Conservation (phyloP, 805 yeast genomes). For the Candida xyloterini region DNA sequence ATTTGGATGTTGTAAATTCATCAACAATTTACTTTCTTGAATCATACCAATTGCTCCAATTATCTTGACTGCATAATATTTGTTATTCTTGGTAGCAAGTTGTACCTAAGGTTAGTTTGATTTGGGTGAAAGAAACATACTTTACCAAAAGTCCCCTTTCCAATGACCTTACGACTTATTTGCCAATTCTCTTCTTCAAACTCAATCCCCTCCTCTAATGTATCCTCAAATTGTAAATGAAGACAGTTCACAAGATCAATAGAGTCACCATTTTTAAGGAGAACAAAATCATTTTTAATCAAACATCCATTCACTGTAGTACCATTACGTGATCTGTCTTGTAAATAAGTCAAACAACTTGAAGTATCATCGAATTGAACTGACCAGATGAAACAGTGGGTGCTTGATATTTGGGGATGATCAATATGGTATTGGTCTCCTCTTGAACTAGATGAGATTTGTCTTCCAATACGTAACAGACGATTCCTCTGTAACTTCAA, state of each 20-base stretch:
- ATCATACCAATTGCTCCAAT: conserved; percentile 25
- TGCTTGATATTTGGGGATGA: conserved; percentile 41
- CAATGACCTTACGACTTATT: conserved; percentile 41
- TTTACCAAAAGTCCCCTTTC: conserved; percentile 58
- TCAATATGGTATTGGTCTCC: conserved; percentile 27
- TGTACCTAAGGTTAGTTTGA: conserved; percentile 24
- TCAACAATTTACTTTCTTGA: conserved; percentile 43
- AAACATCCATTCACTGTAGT: conserved; percentile 39
- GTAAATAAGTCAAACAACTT: conserved; percentile 46
- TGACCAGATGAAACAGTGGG: conserved; percentile 41
- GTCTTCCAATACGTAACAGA: conserved; percentile 44
- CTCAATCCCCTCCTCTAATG: conserved; percentile 10
- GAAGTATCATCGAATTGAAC: conserved; percentile 46
- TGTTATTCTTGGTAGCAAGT: conserved; percentile 30
- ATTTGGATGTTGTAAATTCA: conserved; percentile 81
- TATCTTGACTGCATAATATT: conserved; percentile 50
- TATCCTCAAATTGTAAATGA: conserved; percentile 15
- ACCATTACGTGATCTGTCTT: conserved; percentile 53
- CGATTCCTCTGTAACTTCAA: conserved; percentile 28
- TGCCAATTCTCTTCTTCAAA: conserved; percentile 38
- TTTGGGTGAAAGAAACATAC: conserved; percentile 32
- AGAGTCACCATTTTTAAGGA: conserved; percentile 36
- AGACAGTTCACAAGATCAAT: conserved; percentile 36
- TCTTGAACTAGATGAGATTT: conserved; percentile 25
- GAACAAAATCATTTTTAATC: conserved; percentile 30